These are phyloP conservation scores for Neurospora sp. DNA, from an alignment of 2,329 filamentous ascomycete genomes.

Conservation along the genomic window DNA sequence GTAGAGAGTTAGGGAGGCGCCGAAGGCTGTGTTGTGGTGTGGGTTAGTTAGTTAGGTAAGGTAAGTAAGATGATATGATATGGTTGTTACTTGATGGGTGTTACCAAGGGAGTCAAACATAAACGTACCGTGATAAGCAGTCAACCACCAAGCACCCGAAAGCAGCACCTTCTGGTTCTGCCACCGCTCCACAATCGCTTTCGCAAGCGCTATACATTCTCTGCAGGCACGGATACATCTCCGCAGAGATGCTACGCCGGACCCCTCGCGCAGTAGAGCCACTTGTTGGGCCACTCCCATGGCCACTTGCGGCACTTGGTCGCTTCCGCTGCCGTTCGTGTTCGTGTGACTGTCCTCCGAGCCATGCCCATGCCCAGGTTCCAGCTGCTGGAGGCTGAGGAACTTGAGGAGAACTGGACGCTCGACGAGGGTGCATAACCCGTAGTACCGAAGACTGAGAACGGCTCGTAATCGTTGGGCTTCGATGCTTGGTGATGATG, in stretches of 20 bases:
- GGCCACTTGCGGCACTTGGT: too few species aligned
- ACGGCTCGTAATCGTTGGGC: not conserved
- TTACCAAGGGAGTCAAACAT: not conserved
- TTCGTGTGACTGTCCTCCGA: not conserved
- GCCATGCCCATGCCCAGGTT: not conserved
- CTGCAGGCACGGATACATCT: not conserved
- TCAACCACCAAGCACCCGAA: slow-evolving; percentile 1
- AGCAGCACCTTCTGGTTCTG: slow-evolving; percentile 1
- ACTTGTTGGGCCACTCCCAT: not conserved
- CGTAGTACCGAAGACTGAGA: not conserved
- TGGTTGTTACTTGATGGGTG: not conserved
- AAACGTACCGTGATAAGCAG: not conserved
- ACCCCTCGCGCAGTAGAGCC: not conserved
- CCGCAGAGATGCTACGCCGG: not conserved
- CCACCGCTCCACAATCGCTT: slow-evolving; percentile 2
- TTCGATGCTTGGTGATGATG: not conserved
- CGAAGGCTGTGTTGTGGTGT: not conserved
- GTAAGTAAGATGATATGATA: not conserved
- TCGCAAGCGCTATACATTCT: slow-evolving; percentile 1
- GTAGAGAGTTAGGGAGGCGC: not conserved
- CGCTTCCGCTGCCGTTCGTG: not conserved
- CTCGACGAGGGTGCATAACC: not conserved
- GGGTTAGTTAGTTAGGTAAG: not conserved
- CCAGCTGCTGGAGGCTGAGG: not conserved
- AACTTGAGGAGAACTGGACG: not conserved